These are phyloP conservation scores for Stagonosporopsis vannaccii DNA, from an alignment of 2,329 filamentous ascomycete species.

Conservation along the genomic window DNA sequence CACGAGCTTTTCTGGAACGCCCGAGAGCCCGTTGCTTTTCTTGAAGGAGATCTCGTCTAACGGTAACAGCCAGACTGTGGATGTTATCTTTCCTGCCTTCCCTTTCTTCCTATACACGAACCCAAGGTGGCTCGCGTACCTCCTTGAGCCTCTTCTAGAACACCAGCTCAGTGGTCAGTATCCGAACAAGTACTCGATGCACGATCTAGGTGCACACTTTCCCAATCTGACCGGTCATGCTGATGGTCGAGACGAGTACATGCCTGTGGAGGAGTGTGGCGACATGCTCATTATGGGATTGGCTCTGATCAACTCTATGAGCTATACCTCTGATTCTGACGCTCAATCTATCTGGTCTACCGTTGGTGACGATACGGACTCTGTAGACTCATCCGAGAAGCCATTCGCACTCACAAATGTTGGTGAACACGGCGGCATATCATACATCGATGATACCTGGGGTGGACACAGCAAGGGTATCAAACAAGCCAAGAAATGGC, in stretches of 20 bases:
- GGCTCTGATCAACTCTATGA: constrained; percentile 76
- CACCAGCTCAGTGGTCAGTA: constrained; percentile 84
- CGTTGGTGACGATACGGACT: constrained; percentile 43
- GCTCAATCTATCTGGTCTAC: constrained; percentile 67
- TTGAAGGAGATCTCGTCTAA: constrained; percentile 87
- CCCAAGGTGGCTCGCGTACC: constrained; percentile 78
- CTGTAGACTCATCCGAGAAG: constrained; percentile 37
- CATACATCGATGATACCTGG: constrained; percentile 69
- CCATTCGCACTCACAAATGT: constrained; percentile 59
- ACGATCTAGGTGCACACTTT: constrained; percentile 75
- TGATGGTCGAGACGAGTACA: constrained; percentile 74
- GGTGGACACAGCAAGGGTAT: constrained; percentile 62
- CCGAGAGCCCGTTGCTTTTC: constrained; percentile 76
- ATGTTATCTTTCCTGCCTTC: constrained; percentile 86
- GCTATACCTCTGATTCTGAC: constrained; percentile 64
- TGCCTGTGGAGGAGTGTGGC: constrained; percentile 80
- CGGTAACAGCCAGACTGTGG: constrained; percentile 84
- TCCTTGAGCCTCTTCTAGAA: constrained; percentile 81
- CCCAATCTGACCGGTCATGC: constrained; percentile 79
- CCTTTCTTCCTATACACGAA: constrained; percentile 89
- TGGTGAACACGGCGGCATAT: constrained; percentile 59
- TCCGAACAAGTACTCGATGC: constrained; percentile 81
- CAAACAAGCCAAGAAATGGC: constrained; percentile 68
- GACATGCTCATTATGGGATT: constrained; percentile 86
- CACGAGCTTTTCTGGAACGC: constrained; percentile 75